Percentiles rank a stretch among this genome's conserved stretches.
These are phyloP conservation scores for Typha latifolia DNA, from an alignment of 176 grass and related monocot species.

Conservation along the genomic window DNA sequence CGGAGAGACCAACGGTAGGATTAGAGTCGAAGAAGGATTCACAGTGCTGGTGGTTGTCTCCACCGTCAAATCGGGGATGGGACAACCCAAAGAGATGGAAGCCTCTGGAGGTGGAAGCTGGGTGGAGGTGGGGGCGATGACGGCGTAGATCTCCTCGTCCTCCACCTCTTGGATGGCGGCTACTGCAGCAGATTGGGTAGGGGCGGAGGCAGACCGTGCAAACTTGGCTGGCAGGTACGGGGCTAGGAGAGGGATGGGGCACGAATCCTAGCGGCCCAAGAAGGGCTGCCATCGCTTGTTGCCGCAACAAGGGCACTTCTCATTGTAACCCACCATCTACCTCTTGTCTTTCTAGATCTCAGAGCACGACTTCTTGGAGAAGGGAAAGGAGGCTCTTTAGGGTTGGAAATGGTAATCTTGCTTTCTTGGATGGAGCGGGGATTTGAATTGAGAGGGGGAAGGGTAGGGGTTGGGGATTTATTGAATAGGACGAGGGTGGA, in stretches of 20 bases:
- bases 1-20: too few relatives aligned
- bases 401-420: too few relatives aligned
- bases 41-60: background rate
- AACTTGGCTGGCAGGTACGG: background rate
- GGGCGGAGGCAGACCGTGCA: background rate
- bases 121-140: background rate
- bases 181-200: background rate
- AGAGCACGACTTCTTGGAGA: too few relatives aligned
- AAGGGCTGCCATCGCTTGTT: background rate
- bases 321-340: constrained; percentile 5
- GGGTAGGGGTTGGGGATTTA: too few relatives aligned
- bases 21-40: too few relatives aligned
- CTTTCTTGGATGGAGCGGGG: too few relatives aligned
- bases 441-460: too few relatives aligned
- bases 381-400: too few relatives aligned
- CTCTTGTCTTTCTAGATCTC: too few relatives aligned
- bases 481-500: too few relatives aligned
- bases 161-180: background rate
- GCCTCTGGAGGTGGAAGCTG: background rate
- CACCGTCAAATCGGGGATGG: background rate
- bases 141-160: background rate
- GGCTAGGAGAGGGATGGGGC: background rate
- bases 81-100: background rate
- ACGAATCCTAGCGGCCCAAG: background rate
- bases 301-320: background rate